Evolutionary conservation across 331 rosid genomes (phyloP).

Genomic region (Malus hybrid): DNA sequence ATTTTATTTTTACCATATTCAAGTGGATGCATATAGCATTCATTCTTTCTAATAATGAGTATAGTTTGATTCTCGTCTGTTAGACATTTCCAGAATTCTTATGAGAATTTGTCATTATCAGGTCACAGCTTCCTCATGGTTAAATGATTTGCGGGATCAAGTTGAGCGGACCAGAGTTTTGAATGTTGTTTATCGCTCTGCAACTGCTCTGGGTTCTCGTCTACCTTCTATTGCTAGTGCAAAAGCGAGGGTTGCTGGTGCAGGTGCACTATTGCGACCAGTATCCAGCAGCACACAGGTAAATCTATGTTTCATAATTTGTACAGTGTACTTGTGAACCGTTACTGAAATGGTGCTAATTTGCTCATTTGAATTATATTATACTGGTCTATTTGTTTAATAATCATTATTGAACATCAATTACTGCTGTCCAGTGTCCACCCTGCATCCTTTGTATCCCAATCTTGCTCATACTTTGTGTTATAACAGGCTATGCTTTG

Average conservation of each 20-base stretch:
- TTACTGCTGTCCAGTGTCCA: no score
- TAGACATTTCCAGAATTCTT: not conserved
- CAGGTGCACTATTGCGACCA: conserved; percentile 80
- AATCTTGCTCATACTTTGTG: no score
- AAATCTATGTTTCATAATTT: not conserved
- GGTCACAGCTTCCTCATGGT: conserved; percentile 96
- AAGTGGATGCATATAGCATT: conserved; percentile 4
- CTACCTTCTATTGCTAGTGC: conserved; percentile 86
- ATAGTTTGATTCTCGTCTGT: not conserved
- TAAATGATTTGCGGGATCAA: conserved; percentile 89
- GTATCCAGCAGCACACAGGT: conserved; percentile 96
- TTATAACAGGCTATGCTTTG: not conserved
- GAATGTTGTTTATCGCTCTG: conserved; percentile 90
- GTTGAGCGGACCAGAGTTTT: conserved; percentile 81
- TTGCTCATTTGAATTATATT: not conserved
- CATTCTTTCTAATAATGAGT: not conserved
- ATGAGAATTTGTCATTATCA: conserved; percentile 21
- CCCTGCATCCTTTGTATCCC: no score
- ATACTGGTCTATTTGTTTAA: not conserved
- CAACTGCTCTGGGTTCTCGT: conserved; percentile 85
- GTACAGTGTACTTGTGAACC: not conserved
- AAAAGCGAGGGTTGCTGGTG: conserved; percentile 86
- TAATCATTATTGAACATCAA: no score
- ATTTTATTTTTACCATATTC: conserved; percentile 1
- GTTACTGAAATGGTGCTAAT: not conserved